A percentile compares a stretch with the other conserved stretches of the same genome.
phyloP scores from a whole-genome alignment of 2,329 filamentous ascomycete species.

The Diaporthe ampelina region DNA sequence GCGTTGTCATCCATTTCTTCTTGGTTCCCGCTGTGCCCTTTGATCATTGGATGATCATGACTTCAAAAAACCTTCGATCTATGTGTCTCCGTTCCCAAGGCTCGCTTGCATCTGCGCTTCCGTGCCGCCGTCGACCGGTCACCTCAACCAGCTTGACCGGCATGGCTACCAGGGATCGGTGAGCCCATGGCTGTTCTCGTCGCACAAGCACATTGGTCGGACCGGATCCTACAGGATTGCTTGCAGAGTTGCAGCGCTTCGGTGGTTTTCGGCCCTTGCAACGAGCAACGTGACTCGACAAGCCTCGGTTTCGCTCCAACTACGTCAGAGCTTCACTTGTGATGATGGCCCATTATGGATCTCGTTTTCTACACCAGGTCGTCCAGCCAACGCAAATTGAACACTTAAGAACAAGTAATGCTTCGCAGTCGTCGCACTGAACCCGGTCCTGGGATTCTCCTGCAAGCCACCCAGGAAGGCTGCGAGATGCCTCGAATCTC shows the following conservation, averaged over 20 bases:
- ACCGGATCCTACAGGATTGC: neutral
- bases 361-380: neutral
- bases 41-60: conserved; percentile 12
- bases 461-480: neutral
- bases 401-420: neutral
- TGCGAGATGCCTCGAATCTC: neutral
- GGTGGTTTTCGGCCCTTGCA: neutral
- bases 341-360: neutral
- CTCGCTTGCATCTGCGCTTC: neutral
- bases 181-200: neutral
- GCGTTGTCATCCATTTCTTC: neutral
- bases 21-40: neutral
- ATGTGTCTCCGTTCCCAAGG: neutral
- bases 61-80: neutral
- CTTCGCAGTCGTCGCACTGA: neutral
- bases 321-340: neutral
- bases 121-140: neutral
- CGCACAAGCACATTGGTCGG: neutral
- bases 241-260: neutral
- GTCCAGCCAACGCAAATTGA: neutral
- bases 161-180: neutral
- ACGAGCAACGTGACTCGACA: neutral
- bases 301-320: neutral
- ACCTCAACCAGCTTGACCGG: neutral
- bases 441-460: neutral